Conservation (phyloP, 352 stramenopile genomes). For the Phytophthora hybrid region DNA sequence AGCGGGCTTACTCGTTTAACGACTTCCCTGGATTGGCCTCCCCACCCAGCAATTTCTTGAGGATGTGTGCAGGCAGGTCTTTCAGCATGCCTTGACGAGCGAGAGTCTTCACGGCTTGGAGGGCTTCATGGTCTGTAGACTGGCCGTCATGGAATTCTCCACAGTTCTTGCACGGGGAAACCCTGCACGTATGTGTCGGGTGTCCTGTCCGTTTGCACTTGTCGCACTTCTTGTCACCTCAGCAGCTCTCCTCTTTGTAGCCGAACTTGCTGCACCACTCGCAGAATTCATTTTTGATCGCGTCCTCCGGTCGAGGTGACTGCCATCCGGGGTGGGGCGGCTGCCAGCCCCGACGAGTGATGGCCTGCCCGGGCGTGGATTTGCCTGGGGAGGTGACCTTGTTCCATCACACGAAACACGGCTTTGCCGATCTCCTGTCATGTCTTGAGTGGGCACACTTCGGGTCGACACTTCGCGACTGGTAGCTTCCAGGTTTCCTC, state of each 20-base stretch:
- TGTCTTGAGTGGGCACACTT: background rate
- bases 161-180: background rate
- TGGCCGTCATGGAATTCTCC: background rate
- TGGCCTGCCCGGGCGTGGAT: background rate
- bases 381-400: background rate
- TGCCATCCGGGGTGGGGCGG: background rate
- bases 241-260: background rate
- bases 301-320: background rate
- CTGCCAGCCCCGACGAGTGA: too few species aligned
- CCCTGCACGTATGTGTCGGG: background rate
- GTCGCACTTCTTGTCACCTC: background rate
- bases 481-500: background rate
- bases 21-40: background rate
- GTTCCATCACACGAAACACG: background rate
- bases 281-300: background rate
- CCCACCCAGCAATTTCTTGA: background rate
- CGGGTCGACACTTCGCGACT: background rate
- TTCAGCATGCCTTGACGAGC: conserved; percentile 5
- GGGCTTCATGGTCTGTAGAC: background rate
- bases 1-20: conserved; percentile 34
- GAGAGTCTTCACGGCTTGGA: background rate
- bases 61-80: background rate
- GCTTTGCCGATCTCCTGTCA: background rate
- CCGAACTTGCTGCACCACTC: background rate
- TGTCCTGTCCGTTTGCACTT: background rate